Base-by-base conservation (phyloP, 225 moss, liverwort and hornwort genomes). In the Lunularia cruciata region DNA sequence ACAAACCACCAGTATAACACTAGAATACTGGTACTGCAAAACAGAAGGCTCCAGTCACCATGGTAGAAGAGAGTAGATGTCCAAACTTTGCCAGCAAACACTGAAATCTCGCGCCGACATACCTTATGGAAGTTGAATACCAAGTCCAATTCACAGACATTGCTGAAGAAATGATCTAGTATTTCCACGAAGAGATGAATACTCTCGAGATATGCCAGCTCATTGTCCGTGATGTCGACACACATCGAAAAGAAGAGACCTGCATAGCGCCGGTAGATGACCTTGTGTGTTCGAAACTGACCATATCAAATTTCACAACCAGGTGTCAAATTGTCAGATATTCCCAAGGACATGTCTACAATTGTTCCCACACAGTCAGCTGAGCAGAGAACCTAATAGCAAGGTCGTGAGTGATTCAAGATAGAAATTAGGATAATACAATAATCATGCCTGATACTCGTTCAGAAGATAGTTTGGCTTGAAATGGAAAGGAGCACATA, bases 121-220 rank as follows among this genome's bases (percentile, higher is more conserved):
- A 98, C 96, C 96, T 98, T 98, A 80, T 98, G 87, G 46, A 98
- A 98, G 71, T 98, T 98, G 78, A 98, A 98, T 39, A 98, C 96
- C 86, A 98, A 79, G 67, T 98, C 96, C 83, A 98, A 86, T 79
- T 98, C 96, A 80, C 96, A 98, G 47, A 98, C 96, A 68, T 98
- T 98, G 77, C 96, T 98, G 96, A 98, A 98, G 78, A 98, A 92
- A 83, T 98, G 96, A 57, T 98, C 96, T 63, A 98, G 63, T 32
- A 98, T 98, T 90, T 98, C 96, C 66, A 98, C 96, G 56, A 98
- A 98, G 10, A 98, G 83, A 81, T 98, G 93, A 59, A 98, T 98
- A 34, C 96, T 93, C 76, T 98, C 93, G 48, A 98, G 92, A 45
- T 98, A 98, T 25, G 93, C 96, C 68, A 98, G 81, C 84, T 98